These are phyloP conservation scores for Coleophoma eucalyptorum DNA, from an alignment of 2,329 filamentous ascomycete species.

Conservation along the genomic window DNA sequence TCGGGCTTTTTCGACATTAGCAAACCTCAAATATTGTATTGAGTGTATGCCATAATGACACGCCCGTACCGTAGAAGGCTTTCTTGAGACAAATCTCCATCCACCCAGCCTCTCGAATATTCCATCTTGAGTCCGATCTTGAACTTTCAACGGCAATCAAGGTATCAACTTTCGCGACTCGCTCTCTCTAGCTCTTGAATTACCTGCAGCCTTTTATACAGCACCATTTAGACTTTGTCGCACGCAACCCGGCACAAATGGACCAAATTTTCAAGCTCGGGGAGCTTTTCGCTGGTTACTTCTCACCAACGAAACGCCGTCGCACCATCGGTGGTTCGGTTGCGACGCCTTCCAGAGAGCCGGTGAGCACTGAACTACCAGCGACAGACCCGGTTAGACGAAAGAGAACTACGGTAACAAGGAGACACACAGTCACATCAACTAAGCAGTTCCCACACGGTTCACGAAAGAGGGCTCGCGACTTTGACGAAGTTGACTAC, in stretches of 20 bases:
- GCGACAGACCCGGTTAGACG: not conserved
- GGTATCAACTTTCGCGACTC: no score
- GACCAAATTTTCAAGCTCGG: constrained; percentile 21
- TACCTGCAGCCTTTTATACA: no score
- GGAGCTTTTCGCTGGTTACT: constrained; percentile 20
- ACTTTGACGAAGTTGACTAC: constrained; percentile 12
- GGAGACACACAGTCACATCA: constrained; percentile 9
- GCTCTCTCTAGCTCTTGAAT: no score
- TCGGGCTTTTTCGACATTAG: no score
- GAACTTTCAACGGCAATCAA: no score
- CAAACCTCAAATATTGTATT: no score
- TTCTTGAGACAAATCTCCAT: no score
- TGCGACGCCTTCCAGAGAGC: constrained; percentile 9
- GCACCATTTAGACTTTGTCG: no score
- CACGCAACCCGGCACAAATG: constrained; percentile 9
- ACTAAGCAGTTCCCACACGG: constrained; percentile 8
- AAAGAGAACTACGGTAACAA: constrained; percentile 11
- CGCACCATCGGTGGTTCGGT: constrained; percentile 18
- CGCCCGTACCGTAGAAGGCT: no score
- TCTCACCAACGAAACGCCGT: constrained; percentile 25
- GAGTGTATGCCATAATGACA: no score
- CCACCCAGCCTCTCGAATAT: no score
- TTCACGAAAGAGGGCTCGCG: constrained; percentile 19
- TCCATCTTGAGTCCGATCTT: no score
- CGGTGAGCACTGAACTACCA: not conserved